Base-by-base conservation (phyloP, 2,329 filamentous ascomycete genomes). In the Penicillium sp. region DNA sequence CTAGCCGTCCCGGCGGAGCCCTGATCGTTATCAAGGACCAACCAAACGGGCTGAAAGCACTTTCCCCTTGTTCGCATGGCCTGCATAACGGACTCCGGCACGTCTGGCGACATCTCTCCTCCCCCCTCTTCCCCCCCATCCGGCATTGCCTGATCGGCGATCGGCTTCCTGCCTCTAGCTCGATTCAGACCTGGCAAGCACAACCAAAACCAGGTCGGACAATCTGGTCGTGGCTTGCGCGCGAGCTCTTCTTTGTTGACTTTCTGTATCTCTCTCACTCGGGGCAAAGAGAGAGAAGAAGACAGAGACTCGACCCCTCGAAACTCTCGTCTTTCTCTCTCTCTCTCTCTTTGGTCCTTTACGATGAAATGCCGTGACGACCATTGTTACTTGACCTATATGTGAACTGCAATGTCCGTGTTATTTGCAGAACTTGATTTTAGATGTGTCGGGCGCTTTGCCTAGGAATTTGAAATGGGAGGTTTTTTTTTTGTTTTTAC, bases 351-450 rank as follows among this genome's bases (percentile, higher is more conserved):
- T 35, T 28, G 40, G 29, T 18, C 39, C 39, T 36, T 59, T 50
- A 60, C 52, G 56, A 60, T 51, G 57, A 56, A 56, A 60, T 55
- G 57, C 57, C 57, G 55, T 59, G 53, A 60, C 47, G 56, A 60
- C 47, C 47, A 51, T 48, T 46, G 1, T 18, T 29, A 49, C 52
- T 47, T 43, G 43, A 56, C 42, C 48, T 5, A 43, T 53, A 45
- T 47, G 38, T 39, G 36, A 54, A 35, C 35, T 46, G 47, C 43
- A 47, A n/a, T 44, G 42, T 43, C 32, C 24, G 36, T 42, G 40
- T 47, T 36, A 35, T 33, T 48, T 50, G 51, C 41, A 44, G 39
- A 46, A 27, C 46, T 27, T 45, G 50, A 53, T 54, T 58, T 39
- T 59, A 60, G 54, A 60, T 58, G 47, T 51, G 51, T 47, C 47